Evolutionary conservation across 176 grass and related monocot species (phyloP), one percentile per base, ranked within the genome.

Genomic region (Poa pratensis): DNA sequence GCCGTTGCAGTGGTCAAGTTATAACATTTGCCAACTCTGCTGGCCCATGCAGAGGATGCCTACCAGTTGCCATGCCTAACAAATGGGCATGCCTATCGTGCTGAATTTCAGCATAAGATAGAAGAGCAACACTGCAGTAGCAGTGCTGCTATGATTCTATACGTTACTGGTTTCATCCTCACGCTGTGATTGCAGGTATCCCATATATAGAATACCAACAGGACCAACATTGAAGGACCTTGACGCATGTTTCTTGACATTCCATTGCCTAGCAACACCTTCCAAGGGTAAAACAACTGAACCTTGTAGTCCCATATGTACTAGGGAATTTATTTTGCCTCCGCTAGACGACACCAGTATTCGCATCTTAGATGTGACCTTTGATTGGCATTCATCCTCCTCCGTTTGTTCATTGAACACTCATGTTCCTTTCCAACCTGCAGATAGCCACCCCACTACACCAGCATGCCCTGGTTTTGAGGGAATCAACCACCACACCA

Each of bases 151-250:
- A 75, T 65, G 83, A 73, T 84, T 88, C 85, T 77, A 84, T 94
- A 79, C 84, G 52, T 89, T 91, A 62, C 81, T 90, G 89, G 89
- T 90, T 90, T 90, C 89, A 87, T 87, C 89, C 80, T 89, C 75
- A 9, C 88, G 81, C 87, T 91, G 83, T 83, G 24, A 85, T 89
- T 94, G 88, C 92, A 99, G 97, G 97, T 99, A 99, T 75, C 97
- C 97, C 34, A 99, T 99, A 88, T 99, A 99, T 86, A 90, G 97
- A 90, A 99, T 99, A 77, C 97, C 97, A 20, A 96, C 92, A 76
- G 97, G 97, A 34, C 97, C 97, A 27, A 96, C 97, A n/a, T 80
- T 99, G 85, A 96, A 91, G 88, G 97, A 99, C 73, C 90, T 99
- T 73, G 94, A 99, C 58, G 93, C 97, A 18, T 99, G 97, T 87